phyloP scores from a whole-genome alignment of 371 early-diverging fungal genomes.

The Blakeslea trispora region DNA sequence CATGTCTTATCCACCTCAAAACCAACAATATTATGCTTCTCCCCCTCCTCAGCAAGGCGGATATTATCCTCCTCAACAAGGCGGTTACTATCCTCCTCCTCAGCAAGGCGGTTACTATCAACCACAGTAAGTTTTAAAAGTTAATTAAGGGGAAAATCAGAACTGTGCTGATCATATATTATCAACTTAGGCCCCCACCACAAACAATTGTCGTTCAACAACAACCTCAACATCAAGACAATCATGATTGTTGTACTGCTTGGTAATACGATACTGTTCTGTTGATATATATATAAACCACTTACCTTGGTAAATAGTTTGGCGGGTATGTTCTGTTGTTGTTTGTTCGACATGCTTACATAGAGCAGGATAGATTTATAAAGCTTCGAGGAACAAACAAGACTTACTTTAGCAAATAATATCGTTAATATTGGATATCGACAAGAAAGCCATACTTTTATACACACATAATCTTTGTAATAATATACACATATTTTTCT shows the following conservation, averaged over 20 bases:
- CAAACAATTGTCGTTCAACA: conserved; percentile 36
- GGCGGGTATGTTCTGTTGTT: conserved; percentile 33
- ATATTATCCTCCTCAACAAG: not conserved
- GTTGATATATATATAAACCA: not conserved
- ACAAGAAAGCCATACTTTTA: too few species aligned
- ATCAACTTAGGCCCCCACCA: conserved; percentile 30
- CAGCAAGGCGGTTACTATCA: not conserved
- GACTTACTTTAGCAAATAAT: not conserved
- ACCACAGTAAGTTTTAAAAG: not conserved
- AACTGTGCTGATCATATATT: not conserved
- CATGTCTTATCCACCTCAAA: not conserved
- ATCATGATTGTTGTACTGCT: conserved; percentile 36
- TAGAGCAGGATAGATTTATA: conserved; percentile 3
- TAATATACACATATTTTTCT: too few species aligned
- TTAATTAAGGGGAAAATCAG: not conserved
- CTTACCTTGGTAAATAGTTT: conserved; percentile 15
- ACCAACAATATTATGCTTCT: not conserved
- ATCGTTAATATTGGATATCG: not conserved
- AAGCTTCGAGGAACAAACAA: not conserved
- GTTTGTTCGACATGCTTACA: conserved; percentile 27
- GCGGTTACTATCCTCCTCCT: not conserved
- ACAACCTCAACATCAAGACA: conserved; percentile 26
- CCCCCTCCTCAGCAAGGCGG: not conserved
- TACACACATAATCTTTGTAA: too few species aligned
- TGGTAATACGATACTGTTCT: conserved; percentile 19